Base-by-base conservation (phyloP, 2,329 filamentous ascomycete species). In the Fusarium proliferatum region DNA sequence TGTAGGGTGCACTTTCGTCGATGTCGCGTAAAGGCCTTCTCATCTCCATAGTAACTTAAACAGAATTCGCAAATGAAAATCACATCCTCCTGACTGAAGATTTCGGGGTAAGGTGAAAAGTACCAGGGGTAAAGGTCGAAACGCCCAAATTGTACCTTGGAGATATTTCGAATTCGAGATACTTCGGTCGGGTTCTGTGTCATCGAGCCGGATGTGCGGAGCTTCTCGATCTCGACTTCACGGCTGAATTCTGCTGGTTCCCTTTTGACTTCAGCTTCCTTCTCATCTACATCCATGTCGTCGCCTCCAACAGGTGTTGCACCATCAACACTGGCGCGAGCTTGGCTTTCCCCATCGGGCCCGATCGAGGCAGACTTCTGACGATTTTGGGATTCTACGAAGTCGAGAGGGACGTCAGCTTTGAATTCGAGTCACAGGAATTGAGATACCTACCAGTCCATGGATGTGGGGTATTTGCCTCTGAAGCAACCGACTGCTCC, bases 61-160 rank as follows among this genome's bases (percentile, higher is more conserved):
- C 96, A 99, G 83, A 98, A 98, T 82, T 99, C 97, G 88, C 97
- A 98, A 77, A 99, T 96, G 84, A 93, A 98, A 74, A 98, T 94
- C 73, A 96, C 88, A 76, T 99, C 96, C 76, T 93, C 93, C 76
- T 96, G 93, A 28, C 92, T 92, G 81, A 97, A 98, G 5, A 91
- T 87, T 79, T 97, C 93, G 0, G 96, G 96, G 78, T 99, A 99
- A 1, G 96, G 96, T 9, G 95, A 97, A 85, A 99, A 99, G 82
- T 99, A 99, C 96, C 96, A 99, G 1, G 96, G 96, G 81, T 97
- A 97, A 48, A 99, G 90, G 78, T 98, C 94, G 80, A 91, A 93
- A 76, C 92, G 91, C 49, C 96, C 97, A 87, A 99, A 98, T 81
- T 98, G 96, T 7, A 99, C 92, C 75, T 93, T 95, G 61, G 94